Evolutionary conservation across 768 basidiomycete genomes (phyloP), one percentile per base, ranked within the genome.

Genomic region (Leccinum rimulosum): DNA sequence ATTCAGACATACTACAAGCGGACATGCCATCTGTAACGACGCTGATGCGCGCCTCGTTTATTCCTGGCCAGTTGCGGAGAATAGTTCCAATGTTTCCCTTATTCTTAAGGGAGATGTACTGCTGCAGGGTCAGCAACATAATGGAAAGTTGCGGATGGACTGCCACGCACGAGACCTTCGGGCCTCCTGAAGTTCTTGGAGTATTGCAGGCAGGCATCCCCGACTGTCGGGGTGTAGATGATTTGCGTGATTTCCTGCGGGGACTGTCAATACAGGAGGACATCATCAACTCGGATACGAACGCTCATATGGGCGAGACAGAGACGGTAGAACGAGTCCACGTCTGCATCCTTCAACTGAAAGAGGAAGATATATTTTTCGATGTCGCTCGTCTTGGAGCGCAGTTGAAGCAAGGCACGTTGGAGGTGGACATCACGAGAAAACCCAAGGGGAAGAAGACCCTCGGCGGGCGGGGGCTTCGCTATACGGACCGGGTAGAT

Each of bases 221-320:
- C 94, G 30, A 96, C 93, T 14, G 91, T 93, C 0, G 94, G 94
- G 0, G 94, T 96, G 71, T 95, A 96, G 56, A 96, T 92, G 47
- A 95, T 80, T 14, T 94, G 93, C 12, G 80, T 82, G 55, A 85
- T 74, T 69, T 82, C 84, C 79, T 82, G 63, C 5, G 15, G 22
- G n/a, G 30, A 50, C 31, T 6, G 4, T 64, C 5, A 45, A 35
- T 28, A 35, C 14, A 35, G 11, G 45, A 10, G n/a, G n/a, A 61
- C 38, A 50, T 38, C 22, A 14, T 33, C 6, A 3, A 58, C 28
- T 53, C 19, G 40, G 52, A 17, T 31, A 60, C 66, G 56, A 52
- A 68, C 62, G 45, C 38, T 73, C 83, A 93, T 85, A 70, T 93
- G 80, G 48, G 80, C 78, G 48, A 89, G 73, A 72, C 90, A 87